A percentile compares a stretch with the other conserved stretches of the same genome.
Evolutionary conservation across 371 early-diverging fungal genomes (phyloP).

Genomic region (Mucor plumbeus): DNA sequence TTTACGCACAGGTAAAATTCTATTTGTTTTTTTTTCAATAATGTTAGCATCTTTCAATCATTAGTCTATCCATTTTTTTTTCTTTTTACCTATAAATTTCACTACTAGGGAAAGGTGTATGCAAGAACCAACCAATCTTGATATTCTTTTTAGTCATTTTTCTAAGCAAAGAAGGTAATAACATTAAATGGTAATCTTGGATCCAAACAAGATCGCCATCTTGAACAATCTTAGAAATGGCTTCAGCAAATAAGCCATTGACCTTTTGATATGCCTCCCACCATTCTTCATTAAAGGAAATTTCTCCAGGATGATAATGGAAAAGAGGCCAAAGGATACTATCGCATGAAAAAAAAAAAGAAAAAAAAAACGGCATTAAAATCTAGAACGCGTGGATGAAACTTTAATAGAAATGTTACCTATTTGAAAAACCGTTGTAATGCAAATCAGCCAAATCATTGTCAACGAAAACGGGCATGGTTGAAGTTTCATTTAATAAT

Average conservation of each 20-base stretch:
- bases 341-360: background rate
- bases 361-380: background rate
- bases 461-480: conserved; percentile 96
- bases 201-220: conserved; percentile 98
- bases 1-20: conserved; percentile 76
- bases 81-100: conserved; percentile 84
- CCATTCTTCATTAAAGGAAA: conserved; percentile 87
- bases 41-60: background rate
- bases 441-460: conserved; percentile 96
- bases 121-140: conserved; percentile 98
- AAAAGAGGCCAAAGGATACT: conserved; percentile 95
- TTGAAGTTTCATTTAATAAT: conserved; percentile 82
- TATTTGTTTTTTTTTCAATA: background rate
- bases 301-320: conserved; percentile 97
- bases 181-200: conserved; percentile 99
- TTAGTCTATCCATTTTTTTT: background rate
- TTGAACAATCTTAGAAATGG: conserved; percentile 75
- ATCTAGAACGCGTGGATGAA: background rate
- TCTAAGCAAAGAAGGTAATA: conserved; percentile 88
- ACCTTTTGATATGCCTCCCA: conserved; percentile 97
- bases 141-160: conserved; percentile 71
- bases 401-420: conserved; percentile 23
- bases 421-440: conserved; percentile 99
- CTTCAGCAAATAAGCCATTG: conserved; percentile 89
- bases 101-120: conserved; percentile 97